These are phyloP conservation scores for Pistacia atlantica DNA, from an alignment of 345 rosid species.

Conservation along the genomic window DNA sequence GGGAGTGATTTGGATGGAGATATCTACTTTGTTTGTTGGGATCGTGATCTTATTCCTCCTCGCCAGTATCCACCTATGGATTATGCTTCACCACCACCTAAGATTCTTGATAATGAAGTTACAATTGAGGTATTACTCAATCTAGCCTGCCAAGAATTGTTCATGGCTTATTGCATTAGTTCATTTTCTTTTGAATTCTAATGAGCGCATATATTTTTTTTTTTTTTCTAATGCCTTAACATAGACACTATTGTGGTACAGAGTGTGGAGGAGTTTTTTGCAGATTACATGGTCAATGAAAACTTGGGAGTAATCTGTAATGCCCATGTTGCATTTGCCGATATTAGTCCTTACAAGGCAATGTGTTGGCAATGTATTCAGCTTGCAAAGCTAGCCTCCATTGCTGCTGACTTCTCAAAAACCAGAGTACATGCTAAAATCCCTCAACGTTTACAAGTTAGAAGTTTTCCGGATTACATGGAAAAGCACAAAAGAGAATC, in stretches of 20 bases:
- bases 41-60: slow-evolving; percentile 32
- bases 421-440: slow-evolving; percentile 56
- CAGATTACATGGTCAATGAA: slow-evolving; percentile 52
- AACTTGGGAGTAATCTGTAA: slow-evolving; percentile 49
- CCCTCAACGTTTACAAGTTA: slow-evolving; percentile 35
- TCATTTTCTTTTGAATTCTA: neutral
- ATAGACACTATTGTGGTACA: slow-evolving; percentile 12
- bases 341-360: slow-evolving; percentile 40
- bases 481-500: slow-evolving; percentile 48
- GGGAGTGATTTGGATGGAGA: too few relatives aligned
- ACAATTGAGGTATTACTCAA: slow-evolving; percentile 33
- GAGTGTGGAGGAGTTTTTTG: slow-evolving; percentile 55
- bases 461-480: slow-evolving; percentile 66
- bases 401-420: slow-evolving; percentile 64
- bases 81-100: slow-evolving; percentile 23
- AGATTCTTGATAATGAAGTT: slow-evolving; percentile 28
- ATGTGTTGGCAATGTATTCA: slow-evolving; percentile 36
- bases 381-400: slow-evolving; percentile 49
- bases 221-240: neutral
- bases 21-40: slow-evolving; percentile 42
- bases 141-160: neutral
- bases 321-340: slow-evolving; percentile 51
- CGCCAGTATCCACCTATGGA: slow-evolving; percentile 30
- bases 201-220: neutral
- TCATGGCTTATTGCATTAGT: neutral